phyloP scores from a whole-genome alignment of 192 early-diverging fungal genomes.

The Backusella circina region DNA sequence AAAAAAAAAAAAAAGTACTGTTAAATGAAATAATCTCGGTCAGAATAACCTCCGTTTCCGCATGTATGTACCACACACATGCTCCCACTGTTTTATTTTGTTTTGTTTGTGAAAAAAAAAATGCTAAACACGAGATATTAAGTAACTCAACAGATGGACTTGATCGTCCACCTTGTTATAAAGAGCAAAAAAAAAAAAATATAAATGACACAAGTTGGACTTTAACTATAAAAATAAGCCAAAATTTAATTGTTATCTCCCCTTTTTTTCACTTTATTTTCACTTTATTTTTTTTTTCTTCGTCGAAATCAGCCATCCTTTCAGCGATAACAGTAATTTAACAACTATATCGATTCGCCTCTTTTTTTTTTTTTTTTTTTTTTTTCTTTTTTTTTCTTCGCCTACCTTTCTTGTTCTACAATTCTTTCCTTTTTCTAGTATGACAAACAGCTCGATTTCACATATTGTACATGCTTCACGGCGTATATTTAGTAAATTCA shows the following conservation, averaged over 20 bases:
- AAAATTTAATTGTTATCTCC: neutral
- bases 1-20: neutral
- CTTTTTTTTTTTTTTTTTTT: neutral
- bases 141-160: neutral
- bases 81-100: neutral
- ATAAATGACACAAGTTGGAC: neutral
- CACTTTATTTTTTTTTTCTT: neutral
- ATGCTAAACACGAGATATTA: neutral
- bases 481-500: constrained; percentile 17
- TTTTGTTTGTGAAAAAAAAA: constrained; percentile 4
- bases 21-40: neutral
- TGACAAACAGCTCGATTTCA: constrained; percentile 8
- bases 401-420: neutral
- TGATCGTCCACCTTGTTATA: neutral
- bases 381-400: neutral
- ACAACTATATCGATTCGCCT: neutral
- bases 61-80: constrained; percentile 4
- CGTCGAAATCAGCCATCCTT: neutral
- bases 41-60: neutral
- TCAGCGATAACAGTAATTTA: neutral
- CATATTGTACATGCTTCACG: constrained; percentile 17
- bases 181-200: neutral
- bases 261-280: neutral
- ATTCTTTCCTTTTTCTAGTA: constrained; percentile 14
- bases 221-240: neutral